phyloP scores from a whole-genome alignment of 345 rosid species.

The Populus nigra region DNA sequence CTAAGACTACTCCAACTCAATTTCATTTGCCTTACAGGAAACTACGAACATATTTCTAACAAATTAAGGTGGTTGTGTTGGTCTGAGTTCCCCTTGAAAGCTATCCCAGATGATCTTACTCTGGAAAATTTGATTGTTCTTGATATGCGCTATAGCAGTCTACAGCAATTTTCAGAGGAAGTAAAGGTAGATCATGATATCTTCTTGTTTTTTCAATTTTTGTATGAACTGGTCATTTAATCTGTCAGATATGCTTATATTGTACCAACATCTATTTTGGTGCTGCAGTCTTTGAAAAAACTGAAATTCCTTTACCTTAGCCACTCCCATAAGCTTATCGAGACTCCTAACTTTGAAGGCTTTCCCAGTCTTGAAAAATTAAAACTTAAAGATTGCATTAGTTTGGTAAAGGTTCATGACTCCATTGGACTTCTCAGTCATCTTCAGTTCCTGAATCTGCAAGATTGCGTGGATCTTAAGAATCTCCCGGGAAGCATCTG shows the following conservation, averaged over 20 bases:
- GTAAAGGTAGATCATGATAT: neutral
- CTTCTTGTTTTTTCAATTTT: neutral
- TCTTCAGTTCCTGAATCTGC: slow-evolving; percentile 6
- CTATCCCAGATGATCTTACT: slow-evolving; percentile 1
- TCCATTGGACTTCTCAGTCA: slow-evolving; percentile 10
- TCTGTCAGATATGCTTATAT: neutral
- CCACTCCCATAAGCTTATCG: slow-evolving; percentile 3
- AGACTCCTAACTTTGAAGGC: slow-evolving; percentile 10
- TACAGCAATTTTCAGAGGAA: neutral
- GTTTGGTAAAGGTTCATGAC: slow-evolving; percentile 9
- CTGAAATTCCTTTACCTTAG: slow-evolving; percentile 20
- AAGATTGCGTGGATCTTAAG: slow-evolving; percentile 9
- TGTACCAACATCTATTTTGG: neutral
- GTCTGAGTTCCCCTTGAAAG: neutral
- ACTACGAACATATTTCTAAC: neutral
- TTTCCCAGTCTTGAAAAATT: slow-evolving; percentile 5
- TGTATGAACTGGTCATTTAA: neutral
- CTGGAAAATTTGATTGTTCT: slow-evolving; percentile 9
- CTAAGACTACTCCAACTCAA: slow-evolving; percentile 20
- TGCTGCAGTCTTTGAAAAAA: slow-evolving; percentile 10
- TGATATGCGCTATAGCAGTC: slow-evolving; percentile 11
- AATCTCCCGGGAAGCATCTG: slow-evolving; percentile 8
- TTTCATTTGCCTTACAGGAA: neutral
- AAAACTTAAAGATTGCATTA: slow-evolving; percentile 14
- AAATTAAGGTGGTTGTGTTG: slow-evolving; percentile 23